Conservation (phyloP, 2,329 filamentous ascomycete genomes). For the Phoma herbarum region DNA sequence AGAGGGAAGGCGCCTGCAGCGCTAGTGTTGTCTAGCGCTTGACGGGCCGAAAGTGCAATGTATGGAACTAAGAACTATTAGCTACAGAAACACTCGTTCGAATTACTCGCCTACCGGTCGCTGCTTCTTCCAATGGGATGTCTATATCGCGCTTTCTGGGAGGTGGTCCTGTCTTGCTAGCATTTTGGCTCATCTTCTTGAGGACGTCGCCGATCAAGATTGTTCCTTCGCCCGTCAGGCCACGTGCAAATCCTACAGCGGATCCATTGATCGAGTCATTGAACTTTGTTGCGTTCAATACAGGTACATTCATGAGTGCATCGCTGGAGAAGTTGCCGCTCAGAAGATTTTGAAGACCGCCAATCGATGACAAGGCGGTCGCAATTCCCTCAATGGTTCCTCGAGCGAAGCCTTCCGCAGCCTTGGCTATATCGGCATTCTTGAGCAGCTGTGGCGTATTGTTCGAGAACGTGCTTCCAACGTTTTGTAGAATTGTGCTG, state of each 20-base stretch:
- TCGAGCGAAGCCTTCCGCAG: constrained; percentile 40
- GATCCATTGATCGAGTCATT: constrained; percentile 41
- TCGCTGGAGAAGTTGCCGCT: constrained; percentile 35
- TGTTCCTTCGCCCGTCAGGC: constrained; percentile 37
- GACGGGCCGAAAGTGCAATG: constrained; percentile 22
- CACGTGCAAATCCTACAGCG: constrained; percentile 37
- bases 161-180: constrained; percentile 7
- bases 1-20: constrained; percentile 11
- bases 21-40: constrained; percentile 1
- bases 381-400: constrained; percentile 39
- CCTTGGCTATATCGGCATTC: constrained; percentile 28
- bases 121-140: constrained; percentile 9
- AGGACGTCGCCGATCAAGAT: constrained; percentile 36
- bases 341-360: constrained; percentile 39
- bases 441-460: constrained; percentile 19
- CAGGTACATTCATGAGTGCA: constrained; percentile 32
- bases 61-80: constrained; percentile 26
- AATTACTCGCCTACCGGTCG: constrained; percentile 26
- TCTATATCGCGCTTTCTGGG: constrained; percentile 13
- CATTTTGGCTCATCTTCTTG: constrained; percentile 24
- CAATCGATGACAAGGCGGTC: constrained; percentile 36
- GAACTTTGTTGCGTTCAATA: constrained; percentile 29
- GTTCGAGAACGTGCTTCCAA: constrained; percentile 6
- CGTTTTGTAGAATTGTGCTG: constrained; percentile 27
- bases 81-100: background rate